These are phyloP conservation scores for Meripilus lineatus DNA, from an alignment of 1,284 basidiomycete species.

Conservation along the genomic window DNA sequence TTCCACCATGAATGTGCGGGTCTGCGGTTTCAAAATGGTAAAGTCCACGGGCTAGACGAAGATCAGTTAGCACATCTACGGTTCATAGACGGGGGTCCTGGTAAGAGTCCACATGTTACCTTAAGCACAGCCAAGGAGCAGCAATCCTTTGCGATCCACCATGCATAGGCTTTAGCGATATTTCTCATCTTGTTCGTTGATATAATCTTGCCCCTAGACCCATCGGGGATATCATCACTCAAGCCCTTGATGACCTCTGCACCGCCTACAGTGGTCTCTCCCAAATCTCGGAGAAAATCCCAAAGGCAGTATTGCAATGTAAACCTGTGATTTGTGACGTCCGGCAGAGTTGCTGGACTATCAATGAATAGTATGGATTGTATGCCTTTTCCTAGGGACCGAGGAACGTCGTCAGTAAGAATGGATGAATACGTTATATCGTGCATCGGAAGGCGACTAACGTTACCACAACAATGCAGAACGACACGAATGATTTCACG, in stretches of 20 bases:
- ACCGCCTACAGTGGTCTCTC: constrained; percentile 81
- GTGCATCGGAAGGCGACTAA: constrained; percentile 33
- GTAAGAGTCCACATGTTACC: too few species aligned
- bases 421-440: too few species aligned
- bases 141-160: constrained; percentile 78
- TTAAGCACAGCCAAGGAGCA: constrained; percentile 78
- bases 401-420: constrained; percentile 2
- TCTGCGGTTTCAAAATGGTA: constrained; percentile 58
- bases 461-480: constrained; percentile 91
- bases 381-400: constrained; percentile 75
- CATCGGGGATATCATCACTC: constrained; percentile 41
- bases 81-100: neutral
- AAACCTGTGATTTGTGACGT: constrained; percentile 80
- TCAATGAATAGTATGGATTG: constrained; percentile 95
- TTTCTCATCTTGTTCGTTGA: constrained; percentile 58
- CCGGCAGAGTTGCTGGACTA: constrained; percentile 71
- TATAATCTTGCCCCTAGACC: constrained; percentile 49
- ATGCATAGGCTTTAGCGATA: constrained; percentile 75
- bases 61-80: neutral
- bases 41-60: constrained; percentile 77
- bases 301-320: constrained; percentile 96
- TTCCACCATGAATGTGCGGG: constrained; percentile 62
- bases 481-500: constrained; percentile 92
- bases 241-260: constrained; percentile 68
- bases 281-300: constrained; percentile 94